Percentiles rank a stretch among this genome's conserved stretches.
Conservation (phyloP, 768 basidiomycete genomes). For the Pulveroboletus sp. region DNA sequence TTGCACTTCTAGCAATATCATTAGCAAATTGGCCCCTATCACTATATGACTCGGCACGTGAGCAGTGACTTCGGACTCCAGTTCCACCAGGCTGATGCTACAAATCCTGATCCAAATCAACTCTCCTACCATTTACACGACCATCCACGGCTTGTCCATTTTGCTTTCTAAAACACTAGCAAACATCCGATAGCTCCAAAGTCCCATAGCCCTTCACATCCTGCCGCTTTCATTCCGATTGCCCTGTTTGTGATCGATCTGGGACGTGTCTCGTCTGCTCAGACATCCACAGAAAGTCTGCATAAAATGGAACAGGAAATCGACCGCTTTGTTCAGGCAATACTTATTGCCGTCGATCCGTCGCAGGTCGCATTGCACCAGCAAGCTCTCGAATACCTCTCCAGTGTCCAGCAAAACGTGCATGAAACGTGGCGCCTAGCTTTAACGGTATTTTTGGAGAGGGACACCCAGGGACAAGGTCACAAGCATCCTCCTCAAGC, state of each 20-base stretch:
- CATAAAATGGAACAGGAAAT: constrained; percentile 68
- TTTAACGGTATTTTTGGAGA: constrained; percentile 68
- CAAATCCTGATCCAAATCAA: constrained; percentile 5
- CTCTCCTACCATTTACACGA: constrained; percentile 1
- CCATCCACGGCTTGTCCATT: not conserved
- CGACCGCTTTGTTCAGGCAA: constrained; percentile 78
- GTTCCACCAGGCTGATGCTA: not conserved
- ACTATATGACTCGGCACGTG: constrained; percentile 20
- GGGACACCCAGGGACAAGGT: constrained; percentile 49
- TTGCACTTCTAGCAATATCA: constrained; percentile 30
- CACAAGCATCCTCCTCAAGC: constrained; percentile 70
- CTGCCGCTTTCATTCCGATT: not conserved
- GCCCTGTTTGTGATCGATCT: constrained; percentile 13
- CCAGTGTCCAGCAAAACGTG: constrained; percentile 72
- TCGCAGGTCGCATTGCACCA: constrained; percentile 69
- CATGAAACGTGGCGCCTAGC: constrained; percentile 79
- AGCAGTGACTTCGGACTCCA: constrained; percentile 17
- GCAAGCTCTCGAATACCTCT: constrained; percentile 83
- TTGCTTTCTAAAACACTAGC: not conserved
- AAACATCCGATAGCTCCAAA: constrained; percentile 3
- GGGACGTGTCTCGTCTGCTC: constrained; percentile 18
- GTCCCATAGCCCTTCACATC: not conserved
- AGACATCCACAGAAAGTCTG: constrained; percentile 10
- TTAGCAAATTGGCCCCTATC: constrained; percentile 17
- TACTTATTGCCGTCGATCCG: constrained; percentile 84